phyloP scores from a whole-genome alignment of 805 yeast genomes.

The Saccharomyces kudriavzevii region DNA sequence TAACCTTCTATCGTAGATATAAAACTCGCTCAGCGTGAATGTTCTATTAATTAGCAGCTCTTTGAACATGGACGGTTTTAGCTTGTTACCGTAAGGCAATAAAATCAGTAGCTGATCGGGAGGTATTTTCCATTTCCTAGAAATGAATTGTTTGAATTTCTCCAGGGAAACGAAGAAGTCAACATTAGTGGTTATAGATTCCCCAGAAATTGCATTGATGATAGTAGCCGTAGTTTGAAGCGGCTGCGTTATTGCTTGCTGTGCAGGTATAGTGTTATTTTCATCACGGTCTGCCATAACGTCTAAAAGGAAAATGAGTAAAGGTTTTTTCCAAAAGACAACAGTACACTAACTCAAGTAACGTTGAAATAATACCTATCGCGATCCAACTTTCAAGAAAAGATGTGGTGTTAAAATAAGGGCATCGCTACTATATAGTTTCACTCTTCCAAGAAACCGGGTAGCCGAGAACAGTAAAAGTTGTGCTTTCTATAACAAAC shows the following conservation, averaged over 20 bases:
- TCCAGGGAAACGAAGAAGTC: slow-evolving; percentile 36
- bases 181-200: slow-evolving; percentile 29
- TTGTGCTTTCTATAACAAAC: not conserved
- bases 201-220: slow-evolving; percentile 42
- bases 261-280: not conserved
- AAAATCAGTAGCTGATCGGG: slow-evolving; percentile 40
- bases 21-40: slow-evolving; percentile 38
- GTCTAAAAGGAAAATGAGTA: not conserved
- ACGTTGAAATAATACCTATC: not conserved
- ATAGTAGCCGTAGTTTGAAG: slow-evolving; percentile 5
- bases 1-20: slow-evolving; percentile 54
- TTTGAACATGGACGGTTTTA: slow-evolving; percentile 38
- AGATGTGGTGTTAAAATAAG: not conserved
- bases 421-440: not conserved
- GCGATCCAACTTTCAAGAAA: not conserved
- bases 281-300: not conserved
- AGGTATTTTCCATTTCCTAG: slow-evolving; percentile 36
- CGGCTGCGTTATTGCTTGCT: not conserved
- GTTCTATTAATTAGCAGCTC: slow-evolving; percentile 26
- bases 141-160: slow-evolving; percentile 36
- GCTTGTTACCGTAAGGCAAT: slow-evolving; percentile 57
- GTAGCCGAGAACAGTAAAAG: not conserved
- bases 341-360: not conserved
- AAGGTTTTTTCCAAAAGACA: not conserved
- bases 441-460: not conserved